Evolutionary conservation across 2,329 filamentous ascomycete genomes (phyloP), one percentile per base, ranked within the genome.

Genomic region (Ascochyta rabiei): DNA sequence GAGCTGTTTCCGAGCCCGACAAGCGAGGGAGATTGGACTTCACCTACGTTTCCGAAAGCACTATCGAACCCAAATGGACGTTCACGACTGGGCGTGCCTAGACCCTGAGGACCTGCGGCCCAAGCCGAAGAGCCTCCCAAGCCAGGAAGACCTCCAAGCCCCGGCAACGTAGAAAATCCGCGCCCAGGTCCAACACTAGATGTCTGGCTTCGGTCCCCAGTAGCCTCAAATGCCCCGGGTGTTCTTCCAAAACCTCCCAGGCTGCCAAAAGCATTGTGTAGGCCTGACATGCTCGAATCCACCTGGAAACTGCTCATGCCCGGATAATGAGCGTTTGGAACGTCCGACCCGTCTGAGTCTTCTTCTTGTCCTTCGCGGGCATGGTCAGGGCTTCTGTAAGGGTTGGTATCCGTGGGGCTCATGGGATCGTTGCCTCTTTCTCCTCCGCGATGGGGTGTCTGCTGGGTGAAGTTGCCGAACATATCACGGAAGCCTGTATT

Each of bases 401-500:
- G 95, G 70, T 99, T 99, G 3, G 95, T 98, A 68, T 96, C 91
- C 0, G 93, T 95, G 10, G 95, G 95, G 72, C 93, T 98, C 69
- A 91, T 85, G 0, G 90, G 89, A 54, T 91, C 90, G 61, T 87
- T 81, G n/a, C 65, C 69, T 23, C 70, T 73, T 51, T 77, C 75
- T 46, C 79, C 61, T 48, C 74, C 73, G 45, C 76, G 75, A 35
- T 80, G 77, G 10, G 83, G 82, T 15, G 81, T 82, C 38, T 83
- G 81, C 59, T 85, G 82, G 74, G 82, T 75, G 43, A 82, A 80
- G 49, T 86, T 82, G 33, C 85, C 81, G 67, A 84, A 78, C 60
- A 84, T 74, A 61, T 86, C 83, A 39, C 83, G 81, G 60, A 86
- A 74, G 71, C 86, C 69, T 80, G 81, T 75, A 30, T 81, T 81